phyloP scores from a whole-genome alignment of 768 basidiomycete genomes.

The Suillus plorans region DNA sequence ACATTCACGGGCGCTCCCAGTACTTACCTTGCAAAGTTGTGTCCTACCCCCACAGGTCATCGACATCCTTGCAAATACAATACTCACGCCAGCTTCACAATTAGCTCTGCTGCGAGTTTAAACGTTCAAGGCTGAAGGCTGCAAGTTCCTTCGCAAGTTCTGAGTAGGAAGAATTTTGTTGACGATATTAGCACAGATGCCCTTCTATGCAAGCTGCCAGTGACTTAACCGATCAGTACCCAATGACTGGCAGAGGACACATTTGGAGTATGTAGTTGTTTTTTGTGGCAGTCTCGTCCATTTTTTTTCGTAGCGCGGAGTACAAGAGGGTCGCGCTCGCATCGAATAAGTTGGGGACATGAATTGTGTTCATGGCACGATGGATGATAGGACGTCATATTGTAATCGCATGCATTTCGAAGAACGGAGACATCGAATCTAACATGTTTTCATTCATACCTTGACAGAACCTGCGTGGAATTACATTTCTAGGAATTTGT shows the following conservation, averaged over 20 bases:
- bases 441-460: not conserved
- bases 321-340: not conserved
- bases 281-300: not conserved
- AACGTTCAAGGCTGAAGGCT: not conserved
- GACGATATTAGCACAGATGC: not conserved
- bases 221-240: not conserved
- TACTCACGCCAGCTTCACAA: not conserved
- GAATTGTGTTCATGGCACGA: not conserved
- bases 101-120: not conserved
- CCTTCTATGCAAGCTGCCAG: not conserved
- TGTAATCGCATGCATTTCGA: not conserved
- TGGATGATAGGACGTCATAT: not conserved
- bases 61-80: not conserved
- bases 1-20: too few species aligned
- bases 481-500: not conserved
- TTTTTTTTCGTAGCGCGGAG: not conserved
- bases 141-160: not conserved
- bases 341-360: not conserved
- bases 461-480: not conserved
- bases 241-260: not conserved
- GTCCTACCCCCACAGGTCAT: not conserved
- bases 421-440: not conserved
- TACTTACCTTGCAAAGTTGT: too few species aligned
- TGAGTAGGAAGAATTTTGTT: not conserved
- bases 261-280: not conserved